These are phyloP conservation scores for Colletotrichum endophyticum DNA, from an alignment of 2,329 filamentous ascomycete genomes.

Conservation along the genomic window DNA sequence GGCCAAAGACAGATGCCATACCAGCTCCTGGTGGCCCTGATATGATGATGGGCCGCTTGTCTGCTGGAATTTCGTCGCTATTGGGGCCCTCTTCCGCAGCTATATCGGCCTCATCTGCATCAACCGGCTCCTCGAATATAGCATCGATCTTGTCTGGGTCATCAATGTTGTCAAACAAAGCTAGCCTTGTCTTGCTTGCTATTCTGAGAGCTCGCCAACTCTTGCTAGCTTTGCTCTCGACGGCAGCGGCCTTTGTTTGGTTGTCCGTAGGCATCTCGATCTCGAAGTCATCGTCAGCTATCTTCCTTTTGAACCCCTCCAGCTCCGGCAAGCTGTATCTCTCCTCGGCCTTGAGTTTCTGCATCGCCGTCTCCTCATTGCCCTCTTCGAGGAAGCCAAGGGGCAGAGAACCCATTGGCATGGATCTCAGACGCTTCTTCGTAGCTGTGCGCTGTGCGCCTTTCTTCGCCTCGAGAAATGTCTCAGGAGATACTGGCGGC, in stretches of 20 bases:
- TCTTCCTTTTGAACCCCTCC: constrained; percentile 72
- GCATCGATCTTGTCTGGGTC: constrained; percentile 73
- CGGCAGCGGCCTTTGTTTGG: constrained; percentile 57
- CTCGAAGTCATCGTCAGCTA: constrained; percentile 83
- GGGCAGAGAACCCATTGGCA: constrained; percentile 74
- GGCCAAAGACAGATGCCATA: constrained; percentile 67
- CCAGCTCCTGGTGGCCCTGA: constrained; percentile 67
- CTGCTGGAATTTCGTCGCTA: constrained; percentile 43
- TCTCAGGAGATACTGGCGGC: constrained; percentile 70
- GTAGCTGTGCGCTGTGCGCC: constrained; percentile 70
- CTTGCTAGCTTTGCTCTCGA: constrained; percentile 83
- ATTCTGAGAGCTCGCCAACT: constrained; percentile 89
- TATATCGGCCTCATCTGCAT: constrained; percentile 39
- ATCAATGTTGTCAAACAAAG: constrained; percentile 86
- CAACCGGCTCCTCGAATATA: constrained; percentile 56
- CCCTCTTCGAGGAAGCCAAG: constrained; percentile 79
- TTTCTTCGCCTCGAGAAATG: constrained; percentile 73
- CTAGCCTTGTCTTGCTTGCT: constrained; percentile 75
- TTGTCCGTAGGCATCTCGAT: constrained; percentile 78
- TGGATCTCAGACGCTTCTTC: constrained; percentile 72
- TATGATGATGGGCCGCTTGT: constrained; percentile 66
- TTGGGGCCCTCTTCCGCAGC: constrained; percentile 33
- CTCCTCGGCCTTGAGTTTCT: constrained; percentile 68
- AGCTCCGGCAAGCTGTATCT: constrained; percentile 74
- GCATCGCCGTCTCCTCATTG: constrained; percentile 61